These are phyloP conservation scores for Candida tetrigidarum DNA, from an alignment of 1,139 yeast genomes.

Conservation along the genomic window DNA sequence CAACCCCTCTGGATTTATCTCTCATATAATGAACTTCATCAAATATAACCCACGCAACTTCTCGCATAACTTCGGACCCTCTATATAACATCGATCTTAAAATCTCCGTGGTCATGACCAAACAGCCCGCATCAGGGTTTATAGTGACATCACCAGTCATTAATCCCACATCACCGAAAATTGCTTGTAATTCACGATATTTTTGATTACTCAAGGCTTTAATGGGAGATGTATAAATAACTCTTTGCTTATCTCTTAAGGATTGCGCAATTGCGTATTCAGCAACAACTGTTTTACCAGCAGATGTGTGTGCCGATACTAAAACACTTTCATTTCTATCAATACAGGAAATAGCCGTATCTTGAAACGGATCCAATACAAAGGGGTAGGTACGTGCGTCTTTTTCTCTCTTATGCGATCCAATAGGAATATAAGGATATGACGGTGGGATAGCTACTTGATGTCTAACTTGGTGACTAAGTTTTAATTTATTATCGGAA, in stretches of 20 bases:
- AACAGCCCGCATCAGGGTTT: slow-evolving; percentile 95
- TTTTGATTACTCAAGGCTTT: slow-evolving; percentile 97
- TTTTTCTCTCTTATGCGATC: slow-evolving; percentile 72
- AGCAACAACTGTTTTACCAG: slow-evolving; percentile 99
- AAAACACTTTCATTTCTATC: slow-evolving; percentile 95
- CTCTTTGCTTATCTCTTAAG: slow-evolving; percentile 86
- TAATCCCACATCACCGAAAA: slow-evolving; percentile 94
- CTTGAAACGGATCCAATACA: slow-evolving; percentile 93
- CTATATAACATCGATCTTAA: slow-evolving; percentile 89
- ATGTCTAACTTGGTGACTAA: slow-evolving; percentile 94
- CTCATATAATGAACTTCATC: slow-evolving; percentile 98
- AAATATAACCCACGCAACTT: slow-evolving; percentile 95
- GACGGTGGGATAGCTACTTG: slow-evolving; percentile 97
- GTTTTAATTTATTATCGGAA: slow-evolving; percentile 61
- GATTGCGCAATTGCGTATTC: slow-evolving; percentile 99
- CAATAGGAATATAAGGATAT: slow-evolving; percentile 84
- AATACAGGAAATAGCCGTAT: slow-evolving; percentile 91
- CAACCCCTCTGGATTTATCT: slow-evolving; percentile 97
- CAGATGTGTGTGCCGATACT: slow-evolving; percentile 98
- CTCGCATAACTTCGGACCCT: slow-evolving; percentile 95
- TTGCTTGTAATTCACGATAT: slow-evolving; percentile 89
- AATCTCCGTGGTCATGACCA: slow-evolving; percentile 98
- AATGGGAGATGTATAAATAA: slow-evolving; percentile 96
- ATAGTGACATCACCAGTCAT: slow-evolving; percentile 99
- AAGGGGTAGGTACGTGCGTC: slow-evolving; percentile 93